Evolutionary conservation across 192 early-diverging fungal species (phyloP).

Genomic region (Linnemannia schmuckeri): DNA sequence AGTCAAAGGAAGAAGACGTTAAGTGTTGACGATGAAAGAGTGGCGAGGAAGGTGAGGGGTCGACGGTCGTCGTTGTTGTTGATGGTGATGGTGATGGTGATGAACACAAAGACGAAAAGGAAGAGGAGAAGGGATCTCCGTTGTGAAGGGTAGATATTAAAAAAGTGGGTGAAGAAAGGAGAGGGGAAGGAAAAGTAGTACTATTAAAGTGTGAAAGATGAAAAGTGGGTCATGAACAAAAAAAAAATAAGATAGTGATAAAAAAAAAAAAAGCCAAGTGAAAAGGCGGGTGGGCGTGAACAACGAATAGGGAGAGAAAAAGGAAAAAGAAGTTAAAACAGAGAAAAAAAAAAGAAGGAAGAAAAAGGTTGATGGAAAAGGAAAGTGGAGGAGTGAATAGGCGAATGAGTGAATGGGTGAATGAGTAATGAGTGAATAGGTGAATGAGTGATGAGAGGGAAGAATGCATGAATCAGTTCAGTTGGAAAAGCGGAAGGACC

Average conservation of each 20-base stretch:
- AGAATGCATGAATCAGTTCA: neutral
- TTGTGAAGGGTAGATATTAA: neutral
- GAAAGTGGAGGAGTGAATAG: neutral
- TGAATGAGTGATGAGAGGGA: neutral
- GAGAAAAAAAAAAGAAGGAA: neutral
- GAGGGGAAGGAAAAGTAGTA: neutral
- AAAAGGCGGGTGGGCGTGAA: neutral
- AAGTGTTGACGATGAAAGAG: neutral
- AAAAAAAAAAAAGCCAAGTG: neutral
- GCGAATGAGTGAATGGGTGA: neutral
- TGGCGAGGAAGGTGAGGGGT: neutral
- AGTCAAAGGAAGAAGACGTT: neutral
- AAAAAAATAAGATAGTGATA: neutral
- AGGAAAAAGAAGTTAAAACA: neutral
- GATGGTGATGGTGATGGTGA: neutral
- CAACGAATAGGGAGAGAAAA: constrained; percentile 8
- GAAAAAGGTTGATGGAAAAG: neutral
- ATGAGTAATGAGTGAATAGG: neutral
- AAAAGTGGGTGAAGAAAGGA: neutral
- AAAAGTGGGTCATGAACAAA: constrained; percentile 4
- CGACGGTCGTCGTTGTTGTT: neutral
- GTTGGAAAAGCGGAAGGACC: neutral
- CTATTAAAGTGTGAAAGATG: neutral
- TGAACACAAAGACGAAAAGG: neutral
- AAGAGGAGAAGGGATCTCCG: neutral